Base-by-base conservation (phyloP, 1,139 yeast species). In the Pichia sorboxylosa region DNA sequence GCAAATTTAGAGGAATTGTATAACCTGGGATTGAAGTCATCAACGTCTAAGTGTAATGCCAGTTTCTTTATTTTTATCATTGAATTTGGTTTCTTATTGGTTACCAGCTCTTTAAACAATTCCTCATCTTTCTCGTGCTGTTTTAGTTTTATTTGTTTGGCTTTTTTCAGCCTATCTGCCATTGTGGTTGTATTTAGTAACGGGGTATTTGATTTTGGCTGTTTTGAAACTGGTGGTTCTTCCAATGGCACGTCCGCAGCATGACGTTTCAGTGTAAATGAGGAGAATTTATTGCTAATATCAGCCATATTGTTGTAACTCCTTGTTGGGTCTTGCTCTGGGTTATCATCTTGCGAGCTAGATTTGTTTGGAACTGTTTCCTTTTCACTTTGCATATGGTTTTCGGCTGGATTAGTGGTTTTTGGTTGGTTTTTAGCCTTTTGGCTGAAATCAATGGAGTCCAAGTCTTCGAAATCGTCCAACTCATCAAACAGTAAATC, bases 31-130 rank as follows among this genome's bases (percentile, higher is more conserved):
- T 25, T 28, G 4, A 19, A 17, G 6, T 24, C 15, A 5, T 26
- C 22, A n/a, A 33, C n/a, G n/a, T n/a, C n/a, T n/a, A n/a, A n/a
- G 10, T 23, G 23, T 2, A 38, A 23, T 3, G 38, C 29, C n/a
- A 49, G 38, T 27, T 43, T 48, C 6, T 41, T 38, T 2, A 48
- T 45, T 23, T 44, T 47, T 5, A 44, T 33, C 4, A 24, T 26
- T 11, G 29, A 21, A 1, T 27, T 30, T n/a, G 22, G 7, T 11
- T 22, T 22, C 10, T 21, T 13, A 8, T 26, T 33, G 1, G 23
- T 14, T n/a, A n/a, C n/a, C 4, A 30, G 15, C 10, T 30, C 8
- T 4, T 34, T n/a, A 11, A n/a, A n/a, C n/a, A 39, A 11, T n/a
- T 35, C 35, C 7, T 38, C 35, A 1, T 39, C 39, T 13, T 38